A percentile compares a stretch with the other conserved stretches of the same genome.
Evolutionary conservation across 2,329 filamentous ascomycete genomes (phyloP).

Genomic region (Pestalotiopsis sp.): DNA sequence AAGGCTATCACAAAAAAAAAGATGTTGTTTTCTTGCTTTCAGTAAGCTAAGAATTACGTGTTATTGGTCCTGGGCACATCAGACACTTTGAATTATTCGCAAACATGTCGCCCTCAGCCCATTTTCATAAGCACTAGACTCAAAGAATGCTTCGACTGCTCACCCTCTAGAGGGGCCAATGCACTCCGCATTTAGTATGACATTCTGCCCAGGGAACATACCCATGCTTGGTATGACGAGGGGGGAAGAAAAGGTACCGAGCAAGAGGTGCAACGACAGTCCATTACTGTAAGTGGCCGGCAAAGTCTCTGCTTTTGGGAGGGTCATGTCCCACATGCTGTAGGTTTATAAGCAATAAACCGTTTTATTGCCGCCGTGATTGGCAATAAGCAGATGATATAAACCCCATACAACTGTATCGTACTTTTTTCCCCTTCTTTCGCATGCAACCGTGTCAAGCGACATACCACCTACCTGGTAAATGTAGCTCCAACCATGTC

Average conservation of each 20-base stretch:
- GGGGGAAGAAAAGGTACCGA: not conserved
- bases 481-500: not conserved
- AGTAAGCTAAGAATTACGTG: not conserved
- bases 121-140: not conserved
- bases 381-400: not conserved
- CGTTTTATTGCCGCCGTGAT: not conserved
- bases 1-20: not conserved
- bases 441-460: not conserved
- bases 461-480: not conserved
- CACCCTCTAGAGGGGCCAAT: not conserved
- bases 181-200: not conserved
- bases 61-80: not conserved
- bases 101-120: not conserved
- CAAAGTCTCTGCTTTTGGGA: not conserved
- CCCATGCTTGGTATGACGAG: not conserved
- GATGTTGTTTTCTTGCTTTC: not conserved
- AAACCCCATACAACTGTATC: not conserved
- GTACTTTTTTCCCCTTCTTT: not conserved
- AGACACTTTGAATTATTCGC: not conserved
- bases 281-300: not conserved
- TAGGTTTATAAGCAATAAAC: not conserved
- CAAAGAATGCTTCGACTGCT: not conserved
- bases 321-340: not conserved
- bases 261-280: not conserved
- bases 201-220: not conserved